Evolutionary conservation across 2,329 filamentous ascomycete genomes (phyloP).

Genomic region (Nectriaceae sp.): DNA sequence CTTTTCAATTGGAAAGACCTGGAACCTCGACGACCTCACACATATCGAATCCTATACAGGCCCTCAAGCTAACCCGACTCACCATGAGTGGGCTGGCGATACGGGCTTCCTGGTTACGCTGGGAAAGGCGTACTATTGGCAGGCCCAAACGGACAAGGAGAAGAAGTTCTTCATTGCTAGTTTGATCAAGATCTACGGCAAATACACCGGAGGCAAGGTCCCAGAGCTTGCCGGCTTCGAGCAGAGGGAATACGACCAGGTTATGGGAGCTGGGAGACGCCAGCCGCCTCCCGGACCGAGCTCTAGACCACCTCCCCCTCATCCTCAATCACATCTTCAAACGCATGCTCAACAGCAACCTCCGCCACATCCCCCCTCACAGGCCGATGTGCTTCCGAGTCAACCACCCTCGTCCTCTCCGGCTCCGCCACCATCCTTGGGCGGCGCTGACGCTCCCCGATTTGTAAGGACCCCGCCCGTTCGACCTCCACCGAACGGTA

Average conservation of each 20-base stretch:
- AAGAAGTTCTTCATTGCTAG: constrained; percentile 99
- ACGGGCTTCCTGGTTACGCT: constrained; percentile 86
- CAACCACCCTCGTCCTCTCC: constrained; percentile 13
- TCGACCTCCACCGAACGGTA: constrained; percentile 42
- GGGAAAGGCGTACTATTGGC: constrained; percentile 96
- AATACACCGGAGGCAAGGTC: constrained; percentile 86
- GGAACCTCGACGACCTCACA: constrained; percentile 89
- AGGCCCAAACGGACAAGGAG: constrained; percentile 89
- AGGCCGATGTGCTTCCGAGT: not conserved
- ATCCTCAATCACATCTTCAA: constrained; percentile 26
- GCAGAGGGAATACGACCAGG: constrained; percentile 71
- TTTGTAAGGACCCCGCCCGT: constrained; percentile 30
- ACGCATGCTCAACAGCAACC: constrained; percentile 11
- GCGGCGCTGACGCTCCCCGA: constrained; percentile 28
- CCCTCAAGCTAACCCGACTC: constrained; percentile 54
- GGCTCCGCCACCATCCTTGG: constrained; percentile 16
- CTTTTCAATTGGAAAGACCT: constrained; percentile 98
- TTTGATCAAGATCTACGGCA: constrained; percentile 92
- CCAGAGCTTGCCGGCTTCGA: constrained; percentile 85
- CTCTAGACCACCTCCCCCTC: constrained; percentile 28
- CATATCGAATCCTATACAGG: constrained; percentile 81
- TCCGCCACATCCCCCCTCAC: not conserved
- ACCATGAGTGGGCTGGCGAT: constrained; percentile 77
- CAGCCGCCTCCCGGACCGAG: constrained; percentile 25
- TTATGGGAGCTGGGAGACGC: constrained; percentile 61